These are phyloP conservation scores for Solanum gandarillasii DNA, from an alignment of 257 asterid species.

Conservation along the genomic window DNA sequence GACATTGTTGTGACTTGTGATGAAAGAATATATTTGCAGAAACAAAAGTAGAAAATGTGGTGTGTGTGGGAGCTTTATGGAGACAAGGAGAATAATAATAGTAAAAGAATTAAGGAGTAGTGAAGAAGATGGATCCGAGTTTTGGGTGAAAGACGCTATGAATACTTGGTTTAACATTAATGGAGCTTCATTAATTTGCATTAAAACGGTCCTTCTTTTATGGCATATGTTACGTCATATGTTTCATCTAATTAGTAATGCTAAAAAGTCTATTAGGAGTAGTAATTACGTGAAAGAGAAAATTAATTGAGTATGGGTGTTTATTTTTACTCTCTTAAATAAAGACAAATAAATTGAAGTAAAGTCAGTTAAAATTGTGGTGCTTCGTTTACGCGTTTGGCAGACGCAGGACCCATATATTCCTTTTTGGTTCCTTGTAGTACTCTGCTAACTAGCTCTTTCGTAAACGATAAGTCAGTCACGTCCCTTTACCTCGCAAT, in stretches of 20 bases:
- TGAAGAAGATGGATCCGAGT: conserved; percentile 1
- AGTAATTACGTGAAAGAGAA: neutral
- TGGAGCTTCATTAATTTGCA: neutral
- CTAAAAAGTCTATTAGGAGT: neutral
- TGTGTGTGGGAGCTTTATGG: neutral
- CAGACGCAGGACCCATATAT: neutral
- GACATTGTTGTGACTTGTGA: neutral
- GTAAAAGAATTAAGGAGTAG: neutral
- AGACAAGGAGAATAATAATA: neutral
- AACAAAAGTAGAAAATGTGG: neutral
- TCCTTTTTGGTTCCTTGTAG: neutral
- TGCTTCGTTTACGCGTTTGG: neutral
- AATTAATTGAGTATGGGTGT: neutral
- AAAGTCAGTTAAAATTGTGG: neutral
- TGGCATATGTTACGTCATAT: neutral
- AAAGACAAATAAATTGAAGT: neutral
- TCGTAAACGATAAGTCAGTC: neutral
- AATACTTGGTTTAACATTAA: conserved; percentile 5
- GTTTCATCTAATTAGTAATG: neutral
- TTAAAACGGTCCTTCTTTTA: neutral
- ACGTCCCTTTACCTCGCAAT: neutral
- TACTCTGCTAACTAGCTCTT: neutral
- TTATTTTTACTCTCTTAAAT: neutral
- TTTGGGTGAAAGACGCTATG: conserved; percentile 2
- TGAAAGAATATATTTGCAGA: neutral